Percentiles rank a stretch among this genome's conserved stretches.
phyloP scores from a whole-genome alignment of 1,284 basidiomycete species.

The Entoloma clypeatum region DNA sequence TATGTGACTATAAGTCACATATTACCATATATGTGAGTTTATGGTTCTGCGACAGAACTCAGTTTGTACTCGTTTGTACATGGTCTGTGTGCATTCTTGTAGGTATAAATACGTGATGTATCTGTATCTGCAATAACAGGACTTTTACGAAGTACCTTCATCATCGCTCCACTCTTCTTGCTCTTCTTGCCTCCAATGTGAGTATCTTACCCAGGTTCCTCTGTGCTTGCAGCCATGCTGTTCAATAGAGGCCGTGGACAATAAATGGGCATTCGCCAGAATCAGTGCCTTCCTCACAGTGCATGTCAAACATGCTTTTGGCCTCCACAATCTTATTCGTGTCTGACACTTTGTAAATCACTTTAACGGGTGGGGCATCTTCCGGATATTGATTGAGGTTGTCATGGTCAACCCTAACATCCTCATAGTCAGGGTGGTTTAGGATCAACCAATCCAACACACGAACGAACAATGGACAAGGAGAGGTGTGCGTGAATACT shows the following conservation, averaged over 20 bases:
- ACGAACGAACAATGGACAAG: constrained; percentile 24
- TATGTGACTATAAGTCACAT: no score
- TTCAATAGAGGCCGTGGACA: constrained; percentile 35
- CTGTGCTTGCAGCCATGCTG: no score
- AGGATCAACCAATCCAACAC: constrained; percentile 17
- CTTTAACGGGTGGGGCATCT: not conserved
- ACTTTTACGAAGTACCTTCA: no score
- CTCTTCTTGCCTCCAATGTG: no score
- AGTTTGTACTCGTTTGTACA: no score
- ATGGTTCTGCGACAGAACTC: no score
- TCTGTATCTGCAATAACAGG: no score
- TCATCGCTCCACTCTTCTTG: no score
- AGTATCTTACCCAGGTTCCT: no score
- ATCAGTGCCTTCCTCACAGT: constrained; percentile 28
- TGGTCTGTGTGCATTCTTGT: no score
- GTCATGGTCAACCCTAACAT: not conserved
- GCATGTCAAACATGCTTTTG: constrained; percentile 24
- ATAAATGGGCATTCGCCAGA: constrained; percentile 34
- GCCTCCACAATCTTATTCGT: constrained; percentile 19
- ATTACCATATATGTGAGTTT: no score
- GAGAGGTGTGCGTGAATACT: constrained; percentile 33
- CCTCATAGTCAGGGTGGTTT: not conserved
- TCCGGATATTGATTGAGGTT: constrained; percentile 2
- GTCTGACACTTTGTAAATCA: constrained; percentile 7
- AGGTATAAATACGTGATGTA: no score